These are phyloP conservation scores for Medicago arabica DNA, from an alignment of 306 rosid species.

Conservation along the genomic window DNA sequence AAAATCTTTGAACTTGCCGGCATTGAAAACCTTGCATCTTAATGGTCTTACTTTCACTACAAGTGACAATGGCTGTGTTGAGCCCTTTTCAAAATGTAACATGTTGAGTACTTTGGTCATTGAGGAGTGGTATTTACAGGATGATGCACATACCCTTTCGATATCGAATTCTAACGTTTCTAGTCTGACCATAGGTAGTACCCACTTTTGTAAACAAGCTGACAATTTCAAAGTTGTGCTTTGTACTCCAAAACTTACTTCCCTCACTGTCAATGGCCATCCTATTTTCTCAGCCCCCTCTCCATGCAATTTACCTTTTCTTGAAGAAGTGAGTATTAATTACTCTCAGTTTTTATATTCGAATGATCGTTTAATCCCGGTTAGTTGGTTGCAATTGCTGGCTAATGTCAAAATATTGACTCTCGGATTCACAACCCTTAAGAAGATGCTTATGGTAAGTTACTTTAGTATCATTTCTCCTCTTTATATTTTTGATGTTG, in stretches of 20 bases:
- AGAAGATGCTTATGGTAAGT: neutral
- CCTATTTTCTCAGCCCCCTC: neutral
- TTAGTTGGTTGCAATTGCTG: neutral
- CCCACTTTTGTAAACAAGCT: neutral
- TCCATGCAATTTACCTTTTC: neutral
- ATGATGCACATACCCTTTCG: neutral
- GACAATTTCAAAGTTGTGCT: neutral
- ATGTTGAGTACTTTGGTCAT: neutral
- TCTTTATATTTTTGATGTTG: neutral
- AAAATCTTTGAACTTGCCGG: too few relatives aligned
- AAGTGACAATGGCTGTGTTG: neutral
- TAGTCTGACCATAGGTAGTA: neutral
- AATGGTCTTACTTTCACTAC: neutral
- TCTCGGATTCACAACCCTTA: neutral
- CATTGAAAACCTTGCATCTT: neutral
- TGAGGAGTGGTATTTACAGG: neutral
- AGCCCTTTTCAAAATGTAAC: neutral
- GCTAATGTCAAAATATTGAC: neutral
- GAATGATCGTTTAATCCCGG: neutral
- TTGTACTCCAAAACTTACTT: conserved; percentile 1
- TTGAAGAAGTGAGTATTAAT: neutral
- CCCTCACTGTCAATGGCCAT: neutral
- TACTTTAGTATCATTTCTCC: neutral
- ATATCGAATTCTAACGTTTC: neutral
- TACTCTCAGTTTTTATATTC: neutral